phyloP scores from a whole-genome alignment of 768 basidiomycete species.

The Pulveroboletus sp. region DNA sequence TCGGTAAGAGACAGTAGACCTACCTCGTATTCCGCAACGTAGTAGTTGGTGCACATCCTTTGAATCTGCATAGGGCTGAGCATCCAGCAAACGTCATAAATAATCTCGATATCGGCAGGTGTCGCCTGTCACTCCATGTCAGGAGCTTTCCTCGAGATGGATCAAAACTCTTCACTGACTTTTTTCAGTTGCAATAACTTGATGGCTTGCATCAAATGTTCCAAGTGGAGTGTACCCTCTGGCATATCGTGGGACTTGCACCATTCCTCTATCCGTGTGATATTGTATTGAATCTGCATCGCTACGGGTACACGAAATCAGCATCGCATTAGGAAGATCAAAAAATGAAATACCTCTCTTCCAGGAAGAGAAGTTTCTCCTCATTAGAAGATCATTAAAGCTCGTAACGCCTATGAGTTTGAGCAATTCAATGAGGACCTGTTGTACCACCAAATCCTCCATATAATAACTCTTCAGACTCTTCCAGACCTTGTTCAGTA shows the following conservation, averaged over 20 bases:
- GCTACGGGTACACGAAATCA: conserved; percentile 44
- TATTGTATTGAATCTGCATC: conserved; percentile 99
- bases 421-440: conserved; percentile 90
- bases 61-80: conserved; percentile 98
- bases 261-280: conserved; percentile 97
- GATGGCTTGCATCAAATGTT: conserved; percentile 99
- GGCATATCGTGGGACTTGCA: conserved; percentile 99
- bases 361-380: conserved; percentile 99
- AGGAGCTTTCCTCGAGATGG: conserved; percentile 5
- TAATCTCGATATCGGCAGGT: conserved; percentile 94
- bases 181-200: conserved; percentile 98
- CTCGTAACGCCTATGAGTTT: conserved; percentile 95
- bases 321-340: background rate
- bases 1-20: conserved; percentile 14
- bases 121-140: conserved; percentile 56
- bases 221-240: conserved; percentile 93
- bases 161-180: conserved; percentile 38
- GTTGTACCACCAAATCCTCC: conserved; percentile 95
- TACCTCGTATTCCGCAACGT: conserved; percentile 98
- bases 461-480: conserved; percentile 97
- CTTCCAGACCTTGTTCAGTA: conserved; percentile 98
- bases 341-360: conserved; percentile 73
- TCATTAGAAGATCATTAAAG: conserved; percentile 98
- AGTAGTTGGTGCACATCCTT: conserved; percentile 98
- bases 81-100: conserved; percentile 99